Base-by-base conservation (phyloP, 495 filamentous ascomycete genomes). In the Hypoxylon cercidicola region DNA sequence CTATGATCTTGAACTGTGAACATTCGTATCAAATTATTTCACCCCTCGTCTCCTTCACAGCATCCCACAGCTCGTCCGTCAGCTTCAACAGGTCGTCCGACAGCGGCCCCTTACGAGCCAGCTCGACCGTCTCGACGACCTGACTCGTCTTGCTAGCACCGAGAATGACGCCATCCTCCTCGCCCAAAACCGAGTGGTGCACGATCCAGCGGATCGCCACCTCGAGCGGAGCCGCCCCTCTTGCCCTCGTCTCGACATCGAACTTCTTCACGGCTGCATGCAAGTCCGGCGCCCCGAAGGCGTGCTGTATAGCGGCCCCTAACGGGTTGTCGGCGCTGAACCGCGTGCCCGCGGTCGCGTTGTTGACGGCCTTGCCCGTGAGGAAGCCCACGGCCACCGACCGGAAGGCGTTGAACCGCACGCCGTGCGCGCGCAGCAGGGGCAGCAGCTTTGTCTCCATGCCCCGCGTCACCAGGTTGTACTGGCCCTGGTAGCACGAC, bases 131-230 rank as follows among this genome's bases (percentile, higher is more conserved):
- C 70, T 85, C 69, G 21, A 78, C 67, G 13, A 89, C 44, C 68
- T 89, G 87, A 37, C 68, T 47, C 1, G 66, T n/a, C 39, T 60
- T 79, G 39, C 78, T 81, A 0, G 82, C 79, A 0, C 86, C 87
- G 32, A 87, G 39, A 16, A 88, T 76, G 3, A 88, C 55, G 1
- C 70, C 84, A 74, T 90, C 86, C 23, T 81, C 79, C 0, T 70
- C 74, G 0, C 75, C 78, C 40, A 89, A 64, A 8, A 63, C 68
- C 4, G 81, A 84, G 60, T 89, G 76, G 63, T 82, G 83, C 18
- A 76, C 70, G 3, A 86, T 68, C 86, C 86, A 89, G 12, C 86
- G 73, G 66, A 84, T 81, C 12, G 83, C 83, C 25, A 88, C 68
- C 43, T 83, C 82, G 8, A 80, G 77, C 62, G 83, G 80, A 18